A percentile compares a stretch with the other conserved stretches of the same genome.
phyloP scores from a whole-genome alignment of 345 rosid genomes.

The Cardiospermum halicacabum region DNA sequence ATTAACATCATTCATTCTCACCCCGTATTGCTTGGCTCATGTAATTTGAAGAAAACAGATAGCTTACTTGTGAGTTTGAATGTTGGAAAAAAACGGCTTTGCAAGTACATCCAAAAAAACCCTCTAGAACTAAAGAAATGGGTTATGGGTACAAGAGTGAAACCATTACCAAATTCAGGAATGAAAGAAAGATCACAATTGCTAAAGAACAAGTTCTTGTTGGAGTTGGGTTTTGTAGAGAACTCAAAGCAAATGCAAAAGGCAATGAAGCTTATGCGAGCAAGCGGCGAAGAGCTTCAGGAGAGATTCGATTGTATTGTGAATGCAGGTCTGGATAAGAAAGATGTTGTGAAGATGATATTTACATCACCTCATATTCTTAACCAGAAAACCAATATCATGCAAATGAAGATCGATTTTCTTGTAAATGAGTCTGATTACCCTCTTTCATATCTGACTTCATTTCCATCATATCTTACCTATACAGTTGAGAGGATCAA shows the following conservation, averaged over 20 bases:
- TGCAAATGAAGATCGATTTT: conserved; percentile 47
- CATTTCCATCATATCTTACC: conserved; percentile 49
- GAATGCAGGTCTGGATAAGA: conserved; percentile 53
- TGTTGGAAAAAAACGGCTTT: conserved; percentile 48
- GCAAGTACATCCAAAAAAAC: conserved; percentile 46
- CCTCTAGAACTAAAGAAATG: conserved; percentile 56
- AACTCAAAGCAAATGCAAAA: conserved; percentile 35
- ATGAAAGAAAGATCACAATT: conserved; percentile 25
- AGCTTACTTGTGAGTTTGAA: conserved; percentile 44
- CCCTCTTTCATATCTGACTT: conserved; percentile 38
- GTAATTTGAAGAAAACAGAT: conserved; percentile 51
- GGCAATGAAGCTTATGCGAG: conserved; percentile 52
- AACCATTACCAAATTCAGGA: conserved; percentile 32
- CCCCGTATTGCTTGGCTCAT: conserved; percentile 44
- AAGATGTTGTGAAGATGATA: conserved; percentile 50
- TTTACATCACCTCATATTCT: conserved; percentile 61
- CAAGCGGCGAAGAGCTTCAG: conserved; percentile 55
- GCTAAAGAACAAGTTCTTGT: conserved; percentile 53
- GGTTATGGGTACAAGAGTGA: conserved; percentile 37
- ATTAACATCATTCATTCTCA: conserved; percentile 44
- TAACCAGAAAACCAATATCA: conserved; percentile 41
- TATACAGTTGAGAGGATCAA: conserved; percentile 48
- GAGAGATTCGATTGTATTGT: conserved; percentile 73
- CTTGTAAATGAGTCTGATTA: conserved; percentile 48
- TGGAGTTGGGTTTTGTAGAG: conserved; percentile 53